These are phyloP conservation scores for Aschersonia sp. DNA, from an alignment of 2,329 filamentous ascomycete genomes.

Conservation along the genomic window DNA sequence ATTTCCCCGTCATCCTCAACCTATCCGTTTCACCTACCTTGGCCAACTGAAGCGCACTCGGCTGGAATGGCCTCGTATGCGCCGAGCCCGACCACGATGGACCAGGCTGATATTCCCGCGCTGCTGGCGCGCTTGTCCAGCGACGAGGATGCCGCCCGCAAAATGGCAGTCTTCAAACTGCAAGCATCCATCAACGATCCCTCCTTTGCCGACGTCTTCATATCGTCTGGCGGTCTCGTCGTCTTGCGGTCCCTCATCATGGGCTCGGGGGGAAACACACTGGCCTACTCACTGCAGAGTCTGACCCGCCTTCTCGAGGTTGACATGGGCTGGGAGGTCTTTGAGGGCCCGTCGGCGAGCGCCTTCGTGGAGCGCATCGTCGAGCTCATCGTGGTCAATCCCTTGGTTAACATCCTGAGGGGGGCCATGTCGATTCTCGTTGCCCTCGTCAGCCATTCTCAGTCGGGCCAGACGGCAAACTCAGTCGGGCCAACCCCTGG, in stretches of 20 bases:
- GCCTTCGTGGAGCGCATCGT: slow-evolving; percentile 67
- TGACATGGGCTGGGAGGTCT: slow-evolving; percentile 94
- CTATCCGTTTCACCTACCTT: neutral
- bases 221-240: slow-evolving; percentile 70
- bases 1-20: neutral
- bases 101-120: slow-evolving; percentile 52
- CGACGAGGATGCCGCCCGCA: slow-evolving; percentile 79
- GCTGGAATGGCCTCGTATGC: neutral
- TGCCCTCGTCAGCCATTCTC: slow-evolving; percentile 77
- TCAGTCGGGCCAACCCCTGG: slow-evolving; percentile 29
- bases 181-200: slow-evolving; percentile 92
- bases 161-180: slow-evolving; percentile 98
- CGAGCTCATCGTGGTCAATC: slow-evolving; percentile 85
- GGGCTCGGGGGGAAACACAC: slow-evolving; percentile 76
- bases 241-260: slow-evolving; percentile 74
- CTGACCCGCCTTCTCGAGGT: slow-evolving; percentile 80
- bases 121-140: slow-evolving; percentile 49
- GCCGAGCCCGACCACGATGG: slow-evolving; percentile 27
- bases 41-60: neutral
- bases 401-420: slow-evolving; percentile 89
- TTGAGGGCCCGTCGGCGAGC: slow-evolving; percentile 45
- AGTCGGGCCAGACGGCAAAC: slow-evolving; percentile 31
- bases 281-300: slow-evolving; percentile 88
- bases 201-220: slow-evolving; percentile 92
- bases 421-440: slow-evolving; percentile 96